A percentile compares a stretch with the other conserved stretches of the same genome.
Conservation (phyloP, 169 alveolate species). For the Plasmodium vivax region DNA sequence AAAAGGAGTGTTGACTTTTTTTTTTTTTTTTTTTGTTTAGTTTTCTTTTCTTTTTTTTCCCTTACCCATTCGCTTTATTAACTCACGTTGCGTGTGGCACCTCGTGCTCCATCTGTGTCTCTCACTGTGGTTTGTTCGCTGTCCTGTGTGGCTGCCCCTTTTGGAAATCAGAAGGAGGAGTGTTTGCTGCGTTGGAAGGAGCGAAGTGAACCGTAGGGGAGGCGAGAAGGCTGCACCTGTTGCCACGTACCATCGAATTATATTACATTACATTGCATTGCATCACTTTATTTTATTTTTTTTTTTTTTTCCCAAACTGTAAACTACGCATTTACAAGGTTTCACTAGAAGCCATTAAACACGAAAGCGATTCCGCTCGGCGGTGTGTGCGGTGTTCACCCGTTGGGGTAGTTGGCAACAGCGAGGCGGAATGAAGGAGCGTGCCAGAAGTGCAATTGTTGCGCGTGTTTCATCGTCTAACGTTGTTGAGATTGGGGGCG, state of each 20-base stretch:
- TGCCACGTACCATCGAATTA: background rate
- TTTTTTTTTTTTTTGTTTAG: too few relatives aligned
- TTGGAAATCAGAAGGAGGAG: background rate
- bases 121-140: background rate
- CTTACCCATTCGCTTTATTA: background rate
- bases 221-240: background rate
- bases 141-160: background rate
- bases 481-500: background rate
- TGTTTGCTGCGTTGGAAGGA: background rate
- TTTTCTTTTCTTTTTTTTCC: background rate
- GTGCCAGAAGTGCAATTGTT: background rate
- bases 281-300: background rate
- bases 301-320: constrained; percentile 34
- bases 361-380: background rate
- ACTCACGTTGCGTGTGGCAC: background rate
- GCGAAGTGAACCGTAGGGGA: background rate
- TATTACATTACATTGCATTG: background rate
- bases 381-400: background rate
- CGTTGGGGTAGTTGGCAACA: background rate
- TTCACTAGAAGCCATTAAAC: constrained; percentile 75
- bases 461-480: background rate
- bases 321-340: constrained; percentile 60
- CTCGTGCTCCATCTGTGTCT: background rate
- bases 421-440: background rate
- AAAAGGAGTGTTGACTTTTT: too few relatives aligned